Evolutionary conservation across 371 early-diverging fungal species (phyloP).

Genomic region (Capillidium heterosporum): DNA sequence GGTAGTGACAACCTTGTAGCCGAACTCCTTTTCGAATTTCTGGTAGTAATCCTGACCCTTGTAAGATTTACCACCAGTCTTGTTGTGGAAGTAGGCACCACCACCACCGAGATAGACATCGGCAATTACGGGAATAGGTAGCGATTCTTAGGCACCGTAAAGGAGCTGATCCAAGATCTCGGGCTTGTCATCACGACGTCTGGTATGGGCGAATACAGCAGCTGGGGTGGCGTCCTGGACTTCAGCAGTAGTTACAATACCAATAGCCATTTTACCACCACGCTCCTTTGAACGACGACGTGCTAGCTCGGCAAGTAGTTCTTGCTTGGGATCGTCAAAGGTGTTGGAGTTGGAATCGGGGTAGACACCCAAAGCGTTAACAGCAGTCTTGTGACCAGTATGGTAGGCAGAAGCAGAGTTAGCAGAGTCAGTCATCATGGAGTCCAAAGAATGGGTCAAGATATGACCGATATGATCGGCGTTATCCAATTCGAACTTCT

Average conservation of each 20-base stretch:
- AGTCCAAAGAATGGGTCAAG: constrained; percentile 47
- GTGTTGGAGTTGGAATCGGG: constrained; percentile 28
- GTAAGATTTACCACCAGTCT: constrained; percentile 18
- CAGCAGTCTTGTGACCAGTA: constrained; percentile 43
- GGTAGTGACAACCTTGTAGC: constrained; percentile 38
- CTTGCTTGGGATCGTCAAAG: constrained; percentile 41
- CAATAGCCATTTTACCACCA: constrained; percentile 27
- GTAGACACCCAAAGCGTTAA: constrained; percentile 43
- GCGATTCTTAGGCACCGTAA: constrained; percentile 25
- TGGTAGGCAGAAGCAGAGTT: constrained; percentile 54
- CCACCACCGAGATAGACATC: constrained; percentile 55
- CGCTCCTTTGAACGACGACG: constrained; percentile 45
- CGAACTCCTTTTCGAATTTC: constrained; percentile 20
- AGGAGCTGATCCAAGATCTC: constrained; percentile 44
- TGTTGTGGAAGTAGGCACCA: constrained; percentile 29
- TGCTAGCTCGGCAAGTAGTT: constrained; percentile 42
- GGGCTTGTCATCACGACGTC: constrained; percentile 24
- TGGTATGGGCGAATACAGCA: constrained; percentile 43
- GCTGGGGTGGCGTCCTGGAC: constrained; percentile 58
- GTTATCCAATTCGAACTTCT: constrained; percentile 35
- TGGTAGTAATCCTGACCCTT: constrained; percentile 36
- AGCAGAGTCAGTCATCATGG: constrained; percentile 55
- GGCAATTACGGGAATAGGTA: constrained; percentile 27
- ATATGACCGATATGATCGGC: constrained; percentile 45
- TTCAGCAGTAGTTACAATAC: constrained; percentile 51